phyloP scores from a whole-genome alignment of 495 filamentous ascomycete species.

The Rhizodiscina lignyota region DNA sequence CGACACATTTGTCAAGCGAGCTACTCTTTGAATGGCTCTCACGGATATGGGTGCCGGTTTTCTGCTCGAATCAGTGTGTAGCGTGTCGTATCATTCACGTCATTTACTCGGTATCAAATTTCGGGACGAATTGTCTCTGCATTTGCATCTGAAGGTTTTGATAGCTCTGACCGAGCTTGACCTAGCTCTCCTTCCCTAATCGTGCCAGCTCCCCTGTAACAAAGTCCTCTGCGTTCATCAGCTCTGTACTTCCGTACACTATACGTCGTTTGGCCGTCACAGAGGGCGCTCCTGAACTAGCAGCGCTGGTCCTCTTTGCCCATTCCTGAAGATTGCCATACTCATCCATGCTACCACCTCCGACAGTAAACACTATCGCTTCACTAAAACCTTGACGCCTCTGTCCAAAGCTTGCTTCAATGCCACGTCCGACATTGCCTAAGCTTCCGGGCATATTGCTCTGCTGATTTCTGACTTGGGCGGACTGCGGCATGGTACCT shows the following conservation, averaged over 20 bases:
- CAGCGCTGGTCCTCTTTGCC: constrained; percentile 56
- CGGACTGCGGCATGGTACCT: constrained; percentile 68
- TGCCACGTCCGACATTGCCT: constrained; percentile 32
- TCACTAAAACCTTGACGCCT: constrained; percentile 86
- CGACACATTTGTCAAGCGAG: too few relatives aligned
- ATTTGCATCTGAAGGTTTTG: too few relatives aligned
- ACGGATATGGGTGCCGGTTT: too few relatives aligned
- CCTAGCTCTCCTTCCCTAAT: constrained; percentile 48
- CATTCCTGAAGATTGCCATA: constrained; percentile 97
- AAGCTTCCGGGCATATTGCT: constrained; percentile 26
- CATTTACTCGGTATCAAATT: too few relatives aligned
- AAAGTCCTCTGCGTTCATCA: constrained; percentile 84
- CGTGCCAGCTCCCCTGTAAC: constrained; percentile 60
- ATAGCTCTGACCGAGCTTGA: too few relatives aligned
- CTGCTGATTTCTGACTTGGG: constrained; percentile 27
- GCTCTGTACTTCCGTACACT: constrained; percentile 89
- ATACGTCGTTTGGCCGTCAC: constrained; percentile 43
- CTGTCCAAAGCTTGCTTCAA: constrained; percentile 81
- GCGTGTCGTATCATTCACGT: too few relatives aligned
- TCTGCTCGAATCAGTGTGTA: too few relatives aligned
- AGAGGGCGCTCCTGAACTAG: constrained; percentile 9
- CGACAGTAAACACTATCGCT: constrained; percentile 92
- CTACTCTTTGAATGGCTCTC: too few relatives aligned
- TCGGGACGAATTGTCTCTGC: too few relatives aligned
- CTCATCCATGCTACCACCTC: constrained; percentile 96